A percentile compares a stretch with the other conserved stretches of the same genome.
These are phyloP conservation scores for Pichia sp. DNA, from an alignment of 1,139 yeast genomes.

Conservation along the genomic window DNA sequence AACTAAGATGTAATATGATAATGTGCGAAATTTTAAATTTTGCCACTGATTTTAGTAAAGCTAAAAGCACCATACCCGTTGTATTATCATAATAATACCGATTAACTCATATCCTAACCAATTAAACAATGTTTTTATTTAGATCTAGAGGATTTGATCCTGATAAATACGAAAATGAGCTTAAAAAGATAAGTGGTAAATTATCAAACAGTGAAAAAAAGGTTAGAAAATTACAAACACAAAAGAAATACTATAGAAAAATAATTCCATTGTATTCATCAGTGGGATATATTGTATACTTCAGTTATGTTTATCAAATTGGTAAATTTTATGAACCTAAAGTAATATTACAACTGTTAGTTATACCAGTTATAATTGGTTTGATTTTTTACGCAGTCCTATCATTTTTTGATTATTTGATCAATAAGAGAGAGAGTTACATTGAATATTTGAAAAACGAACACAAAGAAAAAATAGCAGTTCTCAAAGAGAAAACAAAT, in stretches of 20 bases:
- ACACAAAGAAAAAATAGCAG: constrained; percentile 61
- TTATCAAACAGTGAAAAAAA: constrained; percentile 35
- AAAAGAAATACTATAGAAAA: constrained; percentile 20
- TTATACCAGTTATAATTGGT: constrained; percentile 32
- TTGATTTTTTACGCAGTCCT: constrained; percentile 26
- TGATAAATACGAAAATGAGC: constrained; percentile 43
- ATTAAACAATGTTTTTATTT: constrained; percentile 17
- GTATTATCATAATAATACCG: neutral
- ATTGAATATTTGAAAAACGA: constrained; percentile 39
- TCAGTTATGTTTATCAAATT: constrained; percentile 26
- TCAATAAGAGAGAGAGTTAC: constrained; percentile 19
- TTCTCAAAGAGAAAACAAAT: constrained; percentile 71
- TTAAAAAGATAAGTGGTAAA: constrained; percentile 37
- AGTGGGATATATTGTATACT: constrained; percentile 32
- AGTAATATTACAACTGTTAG: constrained; percentile 18
- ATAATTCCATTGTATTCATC: constrained; percentile 28
- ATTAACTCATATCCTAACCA: neutral
- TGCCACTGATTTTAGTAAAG: neutral
- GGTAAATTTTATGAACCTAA: constrained; percentile 2
- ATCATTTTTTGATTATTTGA: constrained; percentile 27
- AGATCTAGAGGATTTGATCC: constrained; percentile 39
- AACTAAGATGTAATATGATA: neutral
- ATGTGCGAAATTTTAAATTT: neutral
- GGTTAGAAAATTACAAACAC: constrained; percentile 26
- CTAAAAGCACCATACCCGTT: neutral